Base-by-base conservation (phyloP, 306 rosid genomes). In the Pueraria montana region DNA sequence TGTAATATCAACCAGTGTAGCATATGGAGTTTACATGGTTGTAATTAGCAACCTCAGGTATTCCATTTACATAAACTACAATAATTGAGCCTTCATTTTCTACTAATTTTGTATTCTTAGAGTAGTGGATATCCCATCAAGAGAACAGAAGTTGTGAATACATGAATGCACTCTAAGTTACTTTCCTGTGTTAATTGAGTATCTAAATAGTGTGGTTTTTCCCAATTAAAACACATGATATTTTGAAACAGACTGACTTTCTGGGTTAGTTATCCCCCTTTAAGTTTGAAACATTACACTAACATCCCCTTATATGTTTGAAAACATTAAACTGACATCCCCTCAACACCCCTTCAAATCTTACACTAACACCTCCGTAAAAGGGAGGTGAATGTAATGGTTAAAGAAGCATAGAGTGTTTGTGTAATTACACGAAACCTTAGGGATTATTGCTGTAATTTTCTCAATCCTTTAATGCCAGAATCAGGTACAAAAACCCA, bases 1-100 rank as follows among this genome's bases (percentile, higher is more conserved):
- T n/a, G 20, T 94, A 59, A 11, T 94, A 68, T 89, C 98, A 73
- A 91, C 98, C 43, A 96, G 98, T 78, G 86, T 81, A 52, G 96
- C 98, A 63, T 94, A 91, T 80, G 98, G 99, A 32, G 87, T 89
- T 74, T 96, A 91, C 80, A 90, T 94, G 98, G 91, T 96, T 50
- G 90, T 94, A 65, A 85, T 96, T 55, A 91, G 96, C 92, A 96
- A 96, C 80, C 82, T 94, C 59, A 91, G 99, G 99, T 96, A 91
- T 73, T 59, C 17, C 53, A 64, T 73, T 81, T 21, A 42, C 24
- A 45, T 45, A 72, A 52, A 42, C 38, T 43, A 46, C 18, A 40
- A 20, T 13, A 55, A 7, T 7, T 77, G 26, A 42, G 18, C 61
- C 23, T 11, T 23, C 14, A 14, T 40, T 49, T 69, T 84, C 18